phyloP scores from a whole-genome alignment of 2,329 filamentous ascomycete species.

The Colletotrichum godetiae region DNA sequence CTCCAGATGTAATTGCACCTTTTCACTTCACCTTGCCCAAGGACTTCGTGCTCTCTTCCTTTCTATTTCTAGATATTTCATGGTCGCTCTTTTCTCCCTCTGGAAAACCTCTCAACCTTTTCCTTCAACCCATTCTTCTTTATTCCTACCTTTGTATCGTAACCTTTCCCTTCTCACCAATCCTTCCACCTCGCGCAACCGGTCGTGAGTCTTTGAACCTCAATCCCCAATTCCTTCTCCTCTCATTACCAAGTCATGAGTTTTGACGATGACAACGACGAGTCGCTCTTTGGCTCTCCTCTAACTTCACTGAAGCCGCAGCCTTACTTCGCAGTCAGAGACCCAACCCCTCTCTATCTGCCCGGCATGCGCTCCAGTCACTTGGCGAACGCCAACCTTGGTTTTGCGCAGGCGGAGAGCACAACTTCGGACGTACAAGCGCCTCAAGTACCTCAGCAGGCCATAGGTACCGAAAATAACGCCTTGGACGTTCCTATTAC shows the following conservation, averaged over 20 bases:
- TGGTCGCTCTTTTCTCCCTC: background rate
- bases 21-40: background rate
- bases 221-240: background rate
- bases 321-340: background rate
- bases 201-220: background rate
- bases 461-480: background rate
- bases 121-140: background rate
- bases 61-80: background rate
- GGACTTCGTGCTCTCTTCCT: background rate
- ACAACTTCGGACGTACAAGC: background rate
- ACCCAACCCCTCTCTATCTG: background rate
- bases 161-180: background rate
- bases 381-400: background rate
- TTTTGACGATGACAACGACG: background rate
- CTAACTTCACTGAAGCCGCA: background rate
- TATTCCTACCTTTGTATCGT: background rate
- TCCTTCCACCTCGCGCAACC: background rate
- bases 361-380: background rate
- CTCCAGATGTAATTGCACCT: background rate
- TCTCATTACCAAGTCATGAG: background rate
- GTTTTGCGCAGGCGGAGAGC: background rate
- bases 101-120: background rate
- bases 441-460: background rate
- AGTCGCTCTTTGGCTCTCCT: background rate
- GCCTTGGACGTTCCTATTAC: background rate